Evolutionary conservation across 306 rosid species (phyloP).

Genomic region (Trichosanthes truncata): DNA sequence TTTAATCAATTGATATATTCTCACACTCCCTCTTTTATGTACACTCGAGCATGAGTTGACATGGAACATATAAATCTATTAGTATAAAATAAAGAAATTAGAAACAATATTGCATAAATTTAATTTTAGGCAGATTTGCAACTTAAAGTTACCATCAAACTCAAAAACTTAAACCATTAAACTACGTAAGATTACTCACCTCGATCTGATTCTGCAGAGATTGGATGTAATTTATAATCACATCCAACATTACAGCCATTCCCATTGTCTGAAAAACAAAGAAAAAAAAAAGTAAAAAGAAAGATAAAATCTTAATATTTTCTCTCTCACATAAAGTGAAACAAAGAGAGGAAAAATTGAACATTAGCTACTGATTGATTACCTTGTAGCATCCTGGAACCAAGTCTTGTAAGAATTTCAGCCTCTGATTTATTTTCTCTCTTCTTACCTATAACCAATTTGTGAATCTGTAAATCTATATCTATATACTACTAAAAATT

Average conservation of each 20-base stretch:
- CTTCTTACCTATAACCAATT: slow-evolving; percentile 37
- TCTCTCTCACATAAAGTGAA: not conserved
- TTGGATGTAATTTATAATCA: slow-evolving; percentile 50
- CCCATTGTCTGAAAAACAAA: slow-evolving; percentile 47
- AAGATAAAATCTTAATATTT: not conserved
- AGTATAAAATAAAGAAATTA: no score
- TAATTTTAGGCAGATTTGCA: no score
- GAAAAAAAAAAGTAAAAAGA: not conserved
- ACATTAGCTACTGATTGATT: not conserved
- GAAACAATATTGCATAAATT: no score
- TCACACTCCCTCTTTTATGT: no score
- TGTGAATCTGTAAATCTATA: not conserved
- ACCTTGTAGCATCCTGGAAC: slow-evolving; percentile 72
- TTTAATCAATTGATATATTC: no score
- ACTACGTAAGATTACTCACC: slow-evolving; percentile 18
- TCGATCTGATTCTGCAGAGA: slow-evolving; percentile 57
- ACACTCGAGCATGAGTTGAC: no score
- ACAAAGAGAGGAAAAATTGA: not conserved
- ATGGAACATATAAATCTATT: no score
- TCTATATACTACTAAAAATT: not conserved
- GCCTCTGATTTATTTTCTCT: slow-evolving; percentile 49
- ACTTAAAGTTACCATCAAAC: not conserved
- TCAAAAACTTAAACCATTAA: not conserved
- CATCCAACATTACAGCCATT: slow-evolving; percentile 67
- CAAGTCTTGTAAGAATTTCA: slow-evolving; percentile 43